Percentiles rank a stretch among this genome's conserved stretches.
phyloP scores from a whole-genome alignment of 1,284 basidiomycete genomes.

The Boletus mariae region DNA sequence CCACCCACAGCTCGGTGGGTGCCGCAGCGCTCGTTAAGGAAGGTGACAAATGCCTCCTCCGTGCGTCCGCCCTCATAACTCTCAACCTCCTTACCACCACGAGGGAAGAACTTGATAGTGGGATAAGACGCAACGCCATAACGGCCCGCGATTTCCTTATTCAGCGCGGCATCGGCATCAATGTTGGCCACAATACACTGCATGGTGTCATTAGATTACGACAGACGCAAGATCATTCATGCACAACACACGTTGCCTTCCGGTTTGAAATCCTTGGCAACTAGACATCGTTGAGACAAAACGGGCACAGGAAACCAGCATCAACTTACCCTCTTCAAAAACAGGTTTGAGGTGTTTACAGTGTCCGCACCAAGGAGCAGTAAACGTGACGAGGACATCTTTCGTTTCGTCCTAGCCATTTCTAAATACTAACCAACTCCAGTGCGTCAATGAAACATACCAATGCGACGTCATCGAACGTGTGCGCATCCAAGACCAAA shows the following conservation, averaged over 20 bases:
- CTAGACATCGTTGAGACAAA: slow-evolving; percentile 32
- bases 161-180: slow-evolving; percentile 82
- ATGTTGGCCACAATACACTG: slow-evolving; percentile 88
- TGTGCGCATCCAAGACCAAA: slow-evolving; percentile 63
- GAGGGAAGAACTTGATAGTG: slow-evolving; percentile 94
- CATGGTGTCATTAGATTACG: slow-evolving; percentile 7
- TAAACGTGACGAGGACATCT: slow-evolving; percentile 89
- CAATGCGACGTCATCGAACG: slow-evolving; percentile 75
- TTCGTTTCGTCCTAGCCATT: slow-evolving; percentile 61
- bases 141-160: slow-evolving; percentile 70
- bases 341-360: slow-evolving; percentile 86
- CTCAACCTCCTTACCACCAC: slow-evolving; percentile 57
- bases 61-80: slow-evolving; percentile 67
- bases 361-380: slow-evolving; percentile 86
- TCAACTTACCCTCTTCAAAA: slow-evolving; percentile 63
- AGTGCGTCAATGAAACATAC: slow-evolving; percentile 37
- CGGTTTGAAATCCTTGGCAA: slow-evolving; percentile 74
- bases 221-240: not conserved
- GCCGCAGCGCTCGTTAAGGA: slow-evolving; percentile 86
- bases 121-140: slow-evolving; percentile 81
- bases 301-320: not conserved
- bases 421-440: slow-evolving; percentile 3
- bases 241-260: slow-evolving; percentile 63
- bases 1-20: slow-evolving; percentile 83
- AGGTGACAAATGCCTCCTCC: slow-evolving; percentile 68